Base-by-base conservation (phyloP, 805 yeast species). In the Hagleromyces aurorensis region DNA sequence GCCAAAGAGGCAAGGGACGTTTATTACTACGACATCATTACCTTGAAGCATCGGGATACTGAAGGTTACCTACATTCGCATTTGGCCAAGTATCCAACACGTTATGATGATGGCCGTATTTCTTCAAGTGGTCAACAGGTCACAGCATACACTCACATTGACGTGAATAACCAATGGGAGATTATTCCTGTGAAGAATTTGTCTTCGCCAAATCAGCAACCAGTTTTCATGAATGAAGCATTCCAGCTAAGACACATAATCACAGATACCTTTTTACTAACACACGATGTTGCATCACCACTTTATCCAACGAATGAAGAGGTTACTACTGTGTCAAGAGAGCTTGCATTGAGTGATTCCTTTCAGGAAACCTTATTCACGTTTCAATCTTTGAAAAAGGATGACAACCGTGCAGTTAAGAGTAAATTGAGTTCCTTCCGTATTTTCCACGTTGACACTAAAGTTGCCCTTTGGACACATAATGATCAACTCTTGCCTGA, bases 241-340 rank as follows among this genome's bases (percentile, higher is more conserved):
- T 64, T 91, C 34, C 80, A 96, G 59, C 64, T 91, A 34, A 75
- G 70, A 56, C 98, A 91, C 51, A 70, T 80, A 29, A 75, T 67
- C 17, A 86, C 97, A 2, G 71, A 84, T 30, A 81, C 94, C 7
- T 79, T 62, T 46, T 62, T 91, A 43, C 69, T 85, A 48, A 73
- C 97, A 13, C 98, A 91, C 52, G 96, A 89, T 55, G 96, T 91
- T 32, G 96, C 96, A 2, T 91, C 97, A 3, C 97, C 98, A 16
- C 65, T 78, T 39, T 79, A 61, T 49, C 80, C 96, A 33, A 82
- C 95, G n/a, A 82, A 87, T 49, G 95, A 86, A 61, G 98, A 91
- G 62, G 81, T 91, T 46, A 80, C 91, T 2, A 75, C 93, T 24
- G 76, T 76, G 10, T 53, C 67, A 25, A 65, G 62, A 17, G 94